These are phyloP conservation scores for Eimeria sp. DNA, from an alignment of 169 alveolate species.

Conservation along the genomic window DNA sequence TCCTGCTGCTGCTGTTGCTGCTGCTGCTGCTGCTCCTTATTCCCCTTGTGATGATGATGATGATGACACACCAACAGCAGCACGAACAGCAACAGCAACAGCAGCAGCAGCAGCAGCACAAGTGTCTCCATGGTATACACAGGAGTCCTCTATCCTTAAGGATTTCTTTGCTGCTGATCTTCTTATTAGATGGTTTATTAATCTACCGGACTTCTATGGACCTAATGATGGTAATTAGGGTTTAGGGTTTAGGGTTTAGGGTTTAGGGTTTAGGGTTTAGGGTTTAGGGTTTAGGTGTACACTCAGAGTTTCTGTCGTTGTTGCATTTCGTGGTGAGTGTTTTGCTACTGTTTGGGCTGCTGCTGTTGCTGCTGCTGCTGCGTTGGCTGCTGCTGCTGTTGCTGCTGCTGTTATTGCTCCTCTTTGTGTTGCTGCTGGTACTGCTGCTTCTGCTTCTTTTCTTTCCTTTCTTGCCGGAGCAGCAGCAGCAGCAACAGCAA, in stretches of 20 bases:
- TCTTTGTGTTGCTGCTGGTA: background rate
- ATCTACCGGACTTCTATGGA: too few species aligned
- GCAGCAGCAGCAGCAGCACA: too few species aligned
- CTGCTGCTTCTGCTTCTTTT: background rate
- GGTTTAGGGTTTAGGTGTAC: too few species aligned
- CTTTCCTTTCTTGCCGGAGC: background rate
- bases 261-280: too few species aligned
- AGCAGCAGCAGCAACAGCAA: too few species aligned
- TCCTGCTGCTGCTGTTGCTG: slow-evolving; percentile 27
- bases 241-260: too few species aligned
- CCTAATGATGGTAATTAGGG: too few species aligned
- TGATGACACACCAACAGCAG: slow-evolving; percentile 47
- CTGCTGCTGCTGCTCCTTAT: slow-evolving; percentile 11
- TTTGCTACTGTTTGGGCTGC: background rate
- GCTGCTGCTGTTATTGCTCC: background rate
- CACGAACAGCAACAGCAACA: slow-evolving; percentile 20
- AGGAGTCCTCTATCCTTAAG: too few species aligned
- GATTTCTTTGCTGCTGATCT: too few species aligned
- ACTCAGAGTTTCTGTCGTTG: background rate
- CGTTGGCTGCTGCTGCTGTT: background rate
- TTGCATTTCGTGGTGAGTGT: too few species aligned
- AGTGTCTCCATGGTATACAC: too few species aligned
- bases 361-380: background rate
- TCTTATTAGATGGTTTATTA: too few species aligned
- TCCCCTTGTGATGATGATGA: background rate